Evolutionary conservation across 176 grass and related monocot species (phyloP), one percentile per base, ranked within the genome.

Genomic region (Avena insularis): DNA sequence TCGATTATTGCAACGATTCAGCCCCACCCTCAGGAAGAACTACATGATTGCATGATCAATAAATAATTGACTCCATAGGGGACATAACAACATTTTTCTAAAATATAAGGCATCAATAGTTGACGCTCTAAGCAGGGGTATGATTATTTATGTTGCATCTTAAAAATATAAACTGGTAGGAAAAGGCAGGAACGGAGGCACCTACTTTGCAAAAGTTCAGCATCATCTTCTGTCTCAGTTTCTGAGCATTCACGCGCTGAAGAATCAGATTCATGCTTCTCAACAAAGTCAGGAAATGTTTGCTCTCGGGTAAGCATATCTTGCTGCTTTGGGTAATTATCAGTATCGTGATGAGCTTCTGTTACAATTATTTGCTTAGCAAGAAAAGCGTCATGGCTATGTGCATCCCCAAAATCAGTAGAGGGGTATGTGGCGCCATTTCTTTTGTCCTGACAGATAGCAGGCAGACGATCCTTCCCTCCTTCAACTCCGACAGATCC

Each of bases 221-320:
- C 60, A 4, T 94, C 87, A 35, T 91, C 88, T 48, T 93, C 94
- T 60, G 85, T 91, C 79, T 93, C 94, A 74, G 81, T 93, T 70
- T 93, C 90, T 40, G 87, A 83, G 63, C 88, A 92, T 53, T 80
- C 78, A 84, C 66, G 81, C 62, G 45, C 87, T 86, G 78, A 96
- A 77, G 79, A 85, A 93, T 82, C 57, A 89, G 77, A 82, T 59
- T 84, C 62, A 65, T 90, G 77, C 43, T 85, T 91, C 68, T 77
- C 61, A 49, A 85, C 83, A 62, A 90, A 83, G 36, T 64, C 71
- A 21, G 84, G 88, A 71, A 91, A 82, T 80, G 64, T 77, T 88
- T 88, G 85, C 48, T 86, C 94, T 76, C 82, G 61, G 27, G 69
- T 48, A 45, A 90, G 84, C 81, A 77, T 88, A 86, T 58, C 71